These are phyloP conservation scores for Phytophthora pseudosyringae DNA, from an alignment of 352 stramenopile species.

Conservation along the genomic window DNA sequence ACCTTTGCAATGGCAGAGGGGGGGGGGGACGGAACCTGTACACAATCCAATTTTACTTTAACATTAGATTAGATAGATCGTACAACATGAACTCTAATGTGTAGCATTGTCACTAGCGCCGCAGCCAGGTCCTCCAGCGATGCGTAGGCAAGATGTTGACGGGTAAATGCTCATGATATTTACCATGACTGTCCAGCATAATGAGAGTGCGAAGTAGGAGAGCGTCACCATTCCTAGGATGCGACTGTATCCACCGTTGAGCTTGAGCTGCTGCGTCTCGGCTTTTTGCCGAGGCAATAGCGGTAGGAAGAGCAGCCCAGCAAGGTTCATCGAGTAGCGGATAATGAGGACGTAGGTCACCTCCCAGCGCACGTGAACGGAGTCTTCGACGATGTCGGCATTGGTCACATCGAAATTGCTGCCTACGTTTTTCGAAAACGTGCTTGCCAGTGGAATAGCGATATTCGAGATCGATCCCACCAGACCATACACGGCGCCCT, in stretches of 20 bases:
- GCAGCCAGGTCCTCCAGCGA: conserved; percentile 33
- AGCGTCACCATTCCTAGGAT: conserved; percentile 42
- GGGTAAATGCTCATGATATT: conserved; percentile 46
- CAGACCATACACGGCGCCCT: conserved; percentile 47
- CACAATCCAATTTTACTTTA: neutral
- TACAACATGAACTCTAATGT: conserved; percentile 1
- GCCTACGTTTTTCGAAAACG: conserved; percentile 43
- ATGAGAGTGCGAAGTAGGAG: conserved; percentile 32
- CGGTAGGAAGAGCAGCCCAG: conserved; percentile 39
- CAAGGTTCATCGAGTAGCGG: conserved; percentile 38
- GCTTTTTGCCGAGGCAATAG: conserved; percentile 54
- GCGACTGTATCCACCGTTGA: conserved; percentile 43
- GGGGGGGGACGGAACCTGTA: neutral
- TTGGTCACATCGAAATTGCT: conserved; percentile 47
- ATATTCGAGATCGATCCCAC: conserved; percentile 53
- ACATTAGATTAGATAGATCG: neutral
- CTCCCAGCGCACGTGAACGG: conserved; percentile 35
- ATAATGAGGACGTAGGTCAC: conserved; percentile 52
- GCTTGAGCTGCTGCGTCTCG: conserved; percentile 44
- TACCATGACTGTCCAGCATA: conserved; percentile 34
- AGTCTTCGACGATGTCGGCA: conserved; percentile 46
- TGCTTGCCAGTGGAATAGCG: conserved; percentile 40
- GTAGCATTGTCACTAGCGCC: conserved; percentile 2
- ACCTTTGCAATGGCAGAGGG: neutral
- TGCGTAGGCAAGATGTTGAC: conserved; percentile 27